Percentiles rank a stretch among this genome's conserved stretches.
Conservation (phyloP, 805 yeast genomes). For the Priceomyces melissophilus region DNA sequence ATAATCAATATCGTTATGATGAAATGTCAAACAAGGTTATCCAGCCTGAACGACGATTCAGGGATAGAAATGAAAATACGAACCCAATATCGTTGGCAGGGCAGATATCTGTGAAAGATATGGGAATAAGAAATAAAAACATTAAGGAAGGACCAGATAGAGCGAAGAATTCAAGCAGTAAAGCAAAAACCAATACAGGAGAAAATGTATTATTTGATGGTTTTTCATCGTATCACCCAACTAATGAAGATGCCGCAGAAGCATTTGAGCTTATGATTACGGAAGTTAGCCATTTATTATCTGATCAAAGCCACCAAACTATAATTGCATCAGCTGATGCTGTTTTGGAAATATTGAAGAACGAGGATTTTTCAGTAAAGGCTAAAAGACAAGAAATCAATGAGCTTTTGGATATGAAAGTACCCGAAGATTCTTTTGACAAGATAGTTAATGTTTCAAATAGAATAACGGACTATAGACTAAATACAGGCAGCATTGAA, state of each 20-base stretch:
- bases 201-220: conserved; percentile 34
- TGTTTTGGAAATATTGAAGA: conserved; percentile 51
- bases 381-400: conserved; percentile 50
- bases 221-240: conserved; percentile 57
- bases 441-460: conserved; percentile 43
- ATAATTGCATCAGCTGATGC: conserved; percentile 71
- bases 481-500: conserved; percentile 6
- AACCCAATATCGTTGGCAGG: conserved; percentile 75
- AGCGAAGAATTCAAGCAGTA: conserved; percentile 14
- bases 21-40: conserved; percentile 79
- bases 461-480: conserved; percentile 50
- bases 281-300: conserved; percentile 55
- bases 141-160: conserved; percentile 1
- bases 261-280: conserved; percentile 55
- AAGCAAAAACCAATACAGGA: conserved; percentile 10
- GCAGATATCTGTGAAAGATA: conserved; percentile 58
- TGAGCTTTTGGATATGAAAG: conserved; percentile 36
- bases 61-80: conserved; percentile 45
- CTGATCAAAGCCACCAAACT: conserved; percentile 75
- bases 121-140: conserved; percentile 53
- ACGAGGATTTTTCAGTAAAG: conserved; percentile 39
- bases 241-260: conserved; percentile 47
- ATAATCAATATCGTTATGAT: conserved; percentile 50
- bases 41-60: conserved; percentile 31
- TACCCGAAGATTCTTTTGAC: conserved; percentile 45